Conservation (phyloP, 352 stramenopile genomes). For the Phytophthora cryptogea region DNA sequence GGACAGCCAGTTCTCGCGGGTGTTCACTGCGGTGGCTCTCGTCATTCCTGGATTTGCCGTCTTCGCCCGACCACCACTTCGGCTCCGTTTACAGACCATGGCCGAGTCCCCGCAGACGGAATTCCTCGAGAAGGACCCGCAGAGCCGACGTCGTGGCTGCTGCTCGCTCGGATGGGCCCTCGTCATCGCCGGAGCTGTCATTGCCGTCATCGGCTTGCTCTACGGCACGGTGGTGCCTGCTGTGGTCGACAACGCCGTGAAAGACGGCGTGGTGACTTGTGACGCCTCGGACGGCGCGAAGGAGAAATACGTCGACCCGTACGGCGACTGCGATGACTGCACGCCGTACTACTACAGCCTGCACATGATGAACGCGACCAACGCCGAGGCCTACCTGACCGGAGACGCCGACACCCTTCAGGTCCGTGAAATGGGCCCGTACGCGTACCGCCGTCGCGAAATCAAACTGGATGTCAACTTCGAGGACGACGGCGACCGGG, state of each 20-base stretch:
- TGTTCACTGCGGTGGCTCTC: neutral
- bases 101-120: slow-evolving; percentile 24
- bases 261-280: slow-evolving; percentile 49
- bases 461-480: slow-evolving; percentile 62
- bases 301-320: slow-evolving; percentile 49
- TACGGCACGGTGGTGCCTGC: slow-evolving; percentile 53
- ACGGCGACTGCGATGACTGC: slow-evolving; percentile 68
- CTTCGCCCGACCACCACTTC: slow-evolving; percentile 9
- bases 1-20: slow-evolving; percentile 13
- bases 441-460: slow-evolving; percentile 67
- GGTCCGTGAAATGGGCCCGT: slow-evolving; percentile 63
- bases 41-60: slow-evolving; percentile 30
- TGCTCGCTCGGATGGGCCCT: slow-evolving; percentile 49
- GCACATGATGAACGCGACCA: slow-evolving; percentile 50
- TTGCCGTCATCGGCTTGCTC: slow-evolving; percentile 44
- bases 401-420: slow-evolving; percentile 53
- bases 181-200: slow-evolving; percentile 36
- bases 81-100: slow-evolving; percentile 8
- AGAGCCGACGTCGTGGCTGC: slow-evolving; percentile 23
- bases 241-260: slow-evolving; percentile 50
- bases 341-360: slow-evolving; percentile 61
- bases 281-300: slow-evolving; percentile 38
- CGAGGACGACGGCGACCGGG: slow-evolving; percentile 40
- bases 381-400: slow-evolving; percentile 49
- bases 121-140: slow-evolving; percentile 25